A percentile compares a stretch with the other conserved stretches of the same genome.
These are phyloP conservation scores for Ziziphus jujuba DNA, from an alignment of 306 rosid genomes.

Conservation along the genomic window DNA sequence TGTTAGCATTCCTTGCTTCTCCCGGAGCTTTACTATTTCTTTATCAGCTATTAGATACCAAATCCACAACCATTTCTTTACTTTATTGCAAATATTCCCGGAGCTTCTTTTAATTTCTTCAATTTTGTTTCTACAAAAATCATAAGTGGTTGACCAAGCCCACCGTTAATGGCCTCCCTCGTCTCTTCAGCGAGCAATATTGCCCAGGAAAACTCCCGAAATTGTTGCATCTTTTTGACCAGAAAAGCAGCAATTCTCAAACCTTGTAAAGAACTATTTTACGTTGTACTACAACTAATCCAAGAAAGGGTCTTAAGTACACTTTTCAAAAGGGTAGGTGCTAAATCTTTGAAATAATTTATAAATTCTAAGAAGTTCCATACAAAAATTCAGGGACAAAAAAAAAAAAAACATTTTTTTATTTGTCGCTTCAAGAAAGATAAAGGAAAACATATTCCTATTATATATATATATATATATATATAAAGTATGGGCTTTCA, in stretches of 20 bases:
- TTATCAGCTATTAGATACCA: background rate
- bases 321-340: slow-evolving; percentile 2
- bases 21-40: background rate
- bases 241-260: background rate
- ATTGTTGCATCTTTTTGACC: background rate
- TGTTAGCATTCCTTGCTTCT: slow-evolving; percentile 3
- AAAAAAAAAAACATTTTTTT: no score
- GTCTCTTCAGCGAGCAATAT: background rate
- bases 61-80: background rate
- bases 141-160: background rate
- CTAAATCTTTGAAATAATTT: background rate
- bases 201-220: background rate
- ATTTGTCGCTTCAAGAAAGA: no score
- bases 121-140: background rate
- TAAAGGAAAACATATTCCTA: slow-evolving; percentile 2
- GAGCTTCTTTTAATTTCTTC: background rate
- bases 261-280: background rate
- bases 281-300: background rate
- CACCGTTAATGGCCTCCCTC: background rate
- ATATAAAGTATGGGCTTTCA: slow-evolving; percentile 1
- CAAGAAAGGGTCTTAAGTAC: background rate
- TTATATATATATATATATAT: no score
- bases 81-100: background rate
- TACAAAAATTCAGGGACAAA: no score
- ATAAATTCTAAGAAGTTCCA: background rate